phyloP scores from a whole-genome alignment of 1,284 basidiomycete genomes.

The Phenoliferia sp. region DNA sequence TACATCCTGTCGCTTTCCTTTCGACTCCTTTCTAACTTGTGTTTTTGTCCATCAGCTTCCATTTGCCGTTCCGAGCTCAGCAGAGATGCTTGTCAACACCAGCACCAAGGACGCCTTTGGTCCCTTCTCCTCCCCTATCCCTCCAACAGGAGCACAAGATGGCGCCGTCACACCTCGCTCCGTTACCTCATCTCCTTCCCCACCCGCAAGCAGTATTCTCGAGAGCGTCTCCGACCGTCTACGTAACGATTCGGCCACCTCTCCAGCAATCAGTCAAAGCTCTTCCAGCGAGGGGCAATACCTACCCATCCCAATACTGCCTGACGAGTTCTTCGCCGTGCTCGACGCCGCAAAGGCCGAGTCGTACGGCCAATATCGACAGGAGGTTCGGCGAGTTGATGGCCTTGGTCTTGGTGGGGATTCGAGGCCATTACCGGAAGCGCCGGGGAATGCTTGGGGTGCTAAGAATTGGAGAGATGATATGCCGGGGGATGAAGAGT shows the following conservation, averaged over 20 bases:
- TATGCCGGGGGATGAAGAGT: constrained; percentile 2
- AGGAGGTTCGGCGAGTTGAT: too few species aligned
- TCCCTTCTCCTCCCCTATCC: constrained; percentile 12
- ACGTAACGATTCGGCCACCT: background rate
- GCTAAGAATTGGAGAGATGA: background rate
- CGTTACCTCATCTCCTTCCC: constrained; percentile 6
- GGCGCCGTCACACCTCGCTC: constrained; percentile 12
- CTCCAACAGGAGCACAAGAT: background rate
- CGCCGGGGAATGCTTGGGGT: background rate
- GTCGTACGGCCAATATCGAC: background rate
- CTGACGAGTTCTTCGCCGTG: constrained; percentile 30
- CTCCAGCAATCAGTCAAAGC: background rate
- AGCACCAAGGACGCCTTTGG: constrained; percentile 23
- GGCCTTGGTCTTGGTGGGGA: background rate
- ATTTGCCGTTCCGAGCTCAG: constrained; percentile 27
- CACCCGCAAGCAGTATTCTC: background rate
- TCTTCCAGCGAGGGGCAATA: background rate
- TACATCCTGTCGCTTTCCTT: background rate
- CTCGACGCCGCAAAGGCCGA: constrained; percentile 12
- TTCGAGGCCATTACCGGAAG: background rate
- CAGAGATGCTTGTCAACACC: constrained; percentile 27
- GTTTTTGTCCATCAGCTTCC: constrained; percentile 16
- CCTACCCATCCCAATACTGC: constrained; percentile 17
- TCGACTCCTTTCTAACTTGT: too few species aligned
- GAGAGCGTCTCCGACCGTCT: background rate